Conservation (phyloP, 2,329 filamentous ascomycete species). For the Furcasterigmium furcatum region DNA sequence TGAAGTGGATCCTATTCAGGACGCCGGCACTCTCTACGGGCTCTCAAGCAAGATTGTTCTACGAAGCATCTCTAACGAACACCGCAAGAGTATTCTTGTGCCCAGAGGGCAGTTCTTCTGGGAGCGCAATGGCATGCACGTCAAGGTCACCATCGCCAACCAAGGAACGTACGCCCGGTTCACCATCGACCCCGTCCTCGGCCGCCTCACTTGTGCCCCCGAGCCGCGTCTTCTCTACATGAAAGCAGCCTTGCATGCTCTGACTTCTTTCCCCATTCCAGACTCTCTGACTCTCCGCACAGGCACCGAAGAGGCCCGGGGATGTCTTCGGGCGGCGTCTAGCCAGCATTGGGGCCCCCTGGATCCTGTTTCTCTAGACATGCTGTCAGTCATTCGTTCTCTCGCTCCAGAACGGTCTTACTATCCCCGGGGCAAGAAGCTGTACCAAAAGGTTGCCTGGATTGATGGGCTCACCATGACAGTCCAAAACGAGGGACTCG, state of each 20-base stretch:
- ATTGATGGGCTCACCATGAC: no score
- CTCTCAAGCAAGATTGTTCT: constrained; percentile 56
- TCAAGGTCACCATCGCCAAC: constrained; percentile 23
- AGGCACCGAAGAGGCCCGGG: constrained; percentile 57
- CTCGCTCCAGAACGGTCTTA: no score
- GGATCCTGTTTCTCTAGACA: constrained; percentile 21
- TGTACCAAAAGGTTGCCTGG: no score
- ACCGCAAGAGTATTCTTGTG: constrained; percentile 48
- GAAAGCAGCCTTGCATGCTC: constrained; percentile 57
- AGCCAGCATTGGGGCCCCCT: constrained; percentile 47
- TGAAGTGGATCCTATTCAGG: constrained; percentile 54
- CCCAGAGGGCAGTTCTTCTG: constrained; percentile 36
- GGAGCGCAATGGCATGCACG: constrained; percentile 7
- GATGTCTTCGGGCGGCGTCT: constrained; percentile 43
- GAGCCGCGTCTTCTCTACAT: constrained; percentile 52
- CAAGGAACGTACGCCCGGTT: constrained; percentile 43
- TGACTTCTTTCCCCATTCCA: constrained; percentile 54
- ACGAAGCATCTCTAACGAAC: constrained; percentile 33
- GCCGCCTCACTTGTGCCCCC: constrained; percentile 52
- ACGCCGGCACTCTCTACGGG: constrained; percentile 58
- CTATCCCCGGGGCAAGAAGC: no score
- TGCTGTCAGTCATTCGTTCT: no score
- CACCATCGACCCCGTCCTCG: constrained; percentile 49
- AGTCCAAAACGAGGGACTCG: no score
- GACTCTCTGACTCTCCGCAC: constrained; percentile 57